Evolutionary conservation across 2,329 filamentous ascomycete species (phyloP).

Genomic region (Fusarium incarnatum): DNA sequence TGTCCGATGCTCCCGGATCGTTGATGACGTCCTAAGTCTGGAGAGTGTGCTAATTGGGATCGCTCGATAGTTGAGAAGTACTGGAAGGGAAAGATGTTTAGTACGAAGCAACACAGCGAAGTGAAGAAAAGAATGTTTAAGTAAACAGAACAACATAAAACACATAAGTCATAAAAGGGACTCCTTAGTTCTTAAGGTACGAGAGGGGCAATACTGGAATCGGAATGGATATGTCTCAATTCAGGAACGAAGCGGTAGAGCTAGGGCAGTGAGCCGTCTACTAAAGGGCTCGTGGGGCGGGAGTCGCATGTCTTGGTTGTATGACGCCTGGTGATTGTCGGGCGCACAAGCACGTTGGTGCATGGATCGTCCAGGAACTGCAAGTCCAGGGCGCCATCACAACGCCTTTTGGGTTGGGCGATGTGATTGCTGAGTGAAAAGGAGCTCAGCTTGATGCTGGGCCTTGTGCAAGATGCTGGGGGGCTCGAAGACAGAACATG

Average conservation of each 20-base stretch:
- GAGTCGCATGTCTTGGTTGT: constrained; percentile 40
- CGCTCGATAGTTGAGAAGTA: constrained; percentile 81
- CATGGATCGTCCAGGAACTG: constrained; percentile 45
- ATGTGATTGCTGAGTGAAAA: constrained; percentile 42
- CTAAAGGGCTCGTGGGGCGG: constrained; percentile 39
- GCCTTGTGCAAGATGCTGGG: constrained; percentile 16
- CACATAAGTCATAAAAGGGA: constrained; percentile 33
- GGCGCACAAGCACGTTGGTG: constrained; percentile 36
- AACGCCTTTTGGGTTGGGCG: constrained; percentile 34
- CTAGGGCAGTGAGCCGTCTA: constrained; percentile 38
- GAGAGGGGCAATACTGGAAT: constrained; percentile 44
- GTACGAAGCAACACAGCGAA: constrained; percentile 22
- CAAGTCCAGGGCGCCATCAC: constrained; percentile 43
- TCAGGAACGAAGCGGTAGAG: constrained; percentile 51
- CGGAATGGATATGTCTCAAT: constrained; percentile 55
- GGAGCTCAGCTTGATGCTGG: constrained; percentile 23
- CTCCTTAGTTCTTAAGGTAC: constrained; percentile 43
- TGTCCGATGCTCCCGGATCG: constrained; percentile 35
- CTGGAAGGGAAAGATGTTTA: constrained; percentile 53
- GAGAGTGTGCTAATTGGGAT: constrained; percentile 69
- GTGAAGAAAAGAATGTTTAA: constrained; percentile 7
- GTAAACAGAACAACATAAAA: constrained; percentile 15
- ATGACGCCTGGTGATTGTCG: constrained; percentile 38
- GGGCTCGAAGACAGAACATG: constrained; percentile 28
- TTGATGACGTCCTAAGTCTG: constrained; percentile 34